Evolutionary conservation across 306 rosid species (phyloP).

Genomic region (Oxytropis ochrocephala): DNA sequence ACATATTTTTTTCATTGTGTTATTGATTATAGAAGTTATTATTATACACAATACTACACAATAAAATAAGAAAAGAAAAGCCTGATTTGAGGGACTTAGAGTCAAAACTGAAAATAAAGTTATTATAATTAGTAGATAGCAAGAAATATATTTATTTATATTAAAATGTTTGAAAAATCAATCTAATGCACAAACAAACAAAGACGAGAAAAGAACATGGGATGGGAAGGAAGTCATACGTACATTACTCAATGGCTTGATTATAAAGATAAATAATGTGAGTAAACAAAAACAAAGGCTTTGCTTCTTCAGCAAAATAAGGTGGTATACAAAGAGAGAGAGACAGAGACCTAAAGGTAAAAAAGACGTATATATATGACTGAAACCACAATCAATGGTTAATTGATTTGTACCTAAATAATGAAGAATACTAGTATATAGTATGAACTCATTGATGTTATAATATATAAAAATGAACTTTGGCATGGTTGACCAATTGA

Average conservation of each 20-base stretch:
- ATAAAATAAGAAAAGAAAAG: not conserved
- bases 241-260: conserved; percentile 34
- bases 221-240: conserved; percentile 8
- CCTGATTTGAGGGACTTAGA: conserved; percentile 1
- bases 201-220: conserved; percentile 29
- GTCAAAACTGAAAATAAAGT: conserved; percentile 21
- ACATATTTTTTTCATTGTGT: not conserved
- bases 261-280: conserved; percentile 20
- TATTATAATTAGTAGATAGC: not conserved
- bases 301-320: conserved; percentile 64
- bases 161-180: not conserved
- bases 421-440: not conserved
- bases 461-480: not conserved
- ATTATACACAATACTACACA: too few species aligned
- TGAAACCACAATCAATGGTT: conserved; percentile 24
- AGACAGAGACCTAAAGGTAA: not conserved
- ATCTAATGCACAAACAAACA: conserved; percentile 16
- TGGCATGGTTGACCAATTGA: conserved; percentile 18
- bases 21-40: not conserved
- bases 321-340: not conserved
- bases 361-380: not conserved
- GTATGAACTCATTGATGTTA: conserved; percentile 3
- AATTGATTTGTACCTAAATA: conserved; percentile 9
- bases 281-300: conserved; percentile 17
- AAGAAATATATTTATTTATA: not conserved